Evolutionary conservation across 176 grass and related monocot species (phyloP).

Genomic region (Tillandsia fasciculata): DNA sequence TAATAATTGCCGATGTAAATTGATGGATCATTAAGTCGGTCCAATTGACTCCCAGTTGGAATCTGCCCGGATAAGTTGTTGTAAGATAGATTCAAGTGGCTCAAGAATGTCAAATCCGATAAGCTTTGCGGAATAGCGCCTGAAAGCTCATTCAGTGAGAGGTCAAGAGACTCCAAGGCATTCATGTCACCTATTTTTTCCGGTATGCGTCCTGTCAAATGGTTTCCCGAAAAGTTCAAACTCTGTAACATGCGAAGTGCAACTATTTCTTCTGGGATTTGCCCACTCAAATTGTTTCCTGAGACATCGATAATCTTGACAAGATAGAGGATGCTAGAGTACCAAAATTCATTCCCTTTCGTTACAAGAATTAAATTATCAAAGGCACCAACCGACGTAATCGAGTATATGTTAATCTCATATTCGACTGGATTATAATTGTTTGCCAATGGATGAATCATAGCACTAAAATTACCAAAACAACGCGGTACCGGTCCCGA

Average conservation of each 20-base stretch:
- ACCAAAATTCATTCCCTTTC: background rate
- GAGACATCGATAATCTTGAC: constrained; percentile 6
- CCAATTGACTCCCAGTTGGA: constrained; percentile 15
- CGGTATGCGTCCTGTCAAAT: constrained; percentile 23
- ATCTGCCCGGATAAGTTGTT: constrained; percentile 20
- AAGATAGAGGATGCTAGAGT: background rate
- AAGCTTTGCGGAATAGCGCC: background rate
- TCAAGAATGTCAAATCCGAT: background rate
- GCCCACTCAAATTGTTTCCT: constrained; percentile 10
- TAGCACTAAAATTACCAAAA: too few relatives aligned
- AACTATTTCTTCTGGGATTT: constrained; percentile 16
- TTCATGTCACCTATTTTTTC: background rate
- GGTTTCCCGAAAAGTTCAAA: constrained; percentile 30
- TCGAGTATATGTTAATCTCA: too few relatives aligned
- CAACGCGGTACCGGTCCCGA: too few relatives aligned
- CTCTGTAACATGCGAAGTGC: constrained; percentile 1
- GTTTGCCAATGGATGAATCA: too few relatives aligned
- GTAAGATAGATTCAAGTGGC: constrained; percentile 14
- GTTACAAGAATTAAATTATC: background rate
- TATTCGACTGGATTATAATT: too few relatives aligned
- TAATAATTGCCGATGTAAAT: constrained; percentile 20
- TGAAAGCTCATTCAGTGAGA: background rate
- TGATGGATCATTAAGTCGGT: constrained; percentile 5
- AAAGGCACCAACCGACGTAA: too few relatives aligned
- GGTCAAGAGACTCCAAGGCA: background rate